A percentile compares a stretch with the other conserved stretches of the same genome.
Evolutionary conservation across 73 alveolate genomes (phyloP).

Genomic region (Breviolum minutum): DNA sequence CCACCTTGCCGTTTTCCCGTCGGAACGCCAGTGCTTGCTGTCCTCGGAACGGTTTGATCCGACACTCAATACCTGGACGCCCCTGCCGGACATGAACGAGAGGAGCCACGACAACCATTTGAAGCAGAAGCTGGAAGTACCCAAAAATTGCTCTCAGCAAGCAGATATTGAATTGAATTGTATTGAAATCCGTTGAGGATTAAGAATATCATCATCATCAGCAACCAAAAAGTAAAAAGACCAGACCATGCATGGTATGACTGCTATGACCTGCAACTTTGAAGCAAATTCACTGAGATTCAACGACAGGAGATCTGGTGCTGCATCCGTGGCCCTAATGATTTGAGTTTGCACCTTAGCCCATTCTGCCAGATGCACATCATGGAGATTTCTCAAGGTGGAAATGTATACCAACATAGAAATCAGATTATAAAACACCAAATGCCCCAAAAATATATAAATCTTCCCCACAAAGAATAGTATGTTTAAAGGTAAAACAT

Average conservation of each 20-base stretch:
- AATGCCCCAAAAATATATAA: too few species aligned
- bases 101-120: neutral
- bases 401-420: too few species aligned
- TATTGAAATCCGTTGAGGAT: neutral
- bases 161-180: neutral
- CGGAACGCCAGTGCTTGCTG: constrained; percentile 45
- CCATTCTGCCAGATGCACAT: too few species aligned
- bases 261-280: neutral
- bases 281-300: neutral
- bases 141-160: neutral
- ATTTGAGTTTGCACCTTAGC: neutral
- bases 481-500: too few species aligned
- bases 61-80: constrained; percentile 33
- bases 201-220: neutral
- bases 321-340: constrained; percentile 72
- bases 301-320: constrained; percentile 71
- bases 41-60: constrained; percentile 91
- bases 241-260: neutral
- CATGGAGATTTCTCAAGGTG: too few species aligned
- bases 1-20: too few species aligned
- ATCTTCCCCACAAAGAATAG: too few species aligned
- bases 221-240: neutral
- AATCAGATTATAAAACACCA: too few species aligned
- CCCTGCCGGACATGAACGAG: constrained; percentile 72
- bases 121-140: too few species aligned